Evolutionary conservation across 805 yeast genomes (phyloP).

Genomic region (Komagataella pseudopastoris): DNA sequence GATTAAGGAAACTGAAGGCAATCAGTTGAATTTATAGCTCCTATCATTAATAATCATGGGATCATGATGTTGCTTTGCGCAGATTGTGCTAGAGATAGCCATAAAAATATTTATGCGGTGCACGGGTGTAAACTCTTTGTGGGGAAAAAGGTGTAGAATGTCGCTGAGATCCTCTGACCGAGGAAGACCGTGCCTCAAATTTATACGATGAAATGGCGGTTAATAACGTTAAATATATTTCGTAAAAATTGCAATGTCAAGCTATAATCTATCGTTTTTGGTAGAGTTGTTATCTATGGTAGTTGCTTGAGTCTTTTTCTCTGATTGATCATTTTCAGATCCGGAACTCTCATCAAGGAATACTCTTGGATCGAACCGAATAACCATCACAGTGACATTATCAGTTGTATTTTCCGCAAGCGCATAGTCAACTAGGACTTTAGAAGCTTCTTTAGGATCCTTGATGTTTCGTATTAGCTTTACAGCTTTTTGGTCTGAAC

Average conservation of each 20-base stretch:
- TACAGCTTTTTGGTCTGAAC: conserved; percentile 75
- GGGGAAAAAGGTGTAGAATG: not conserved
- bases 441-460: conserved; percentile 57
- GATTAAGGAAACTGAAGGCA: not conserved
- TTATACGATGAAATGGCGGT: not conserved
- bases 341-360: conserved; percentile 10
- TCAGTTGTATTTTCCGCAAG: conserved; percentile 73
- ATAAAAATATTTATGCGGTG: not conserved
- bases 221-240: not conserved
- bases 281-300: not conserved
- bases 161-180: not conserved
- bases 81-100: not conserved
- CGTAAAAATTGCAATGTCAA: not conserved
- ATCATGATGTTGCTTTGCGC: not conserved
- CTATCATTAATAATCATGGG: not conserved
- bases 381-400: conserved; percentile 88
- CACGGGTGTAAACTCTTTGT: not conserved
- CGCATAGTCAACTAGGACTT: conserved; percentile 57
- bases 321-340: conserved; percentile 6
- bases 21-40: not conserved
- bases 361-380: conserved; percentile 34
- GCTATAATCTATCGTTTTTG: not conserved
- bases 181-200: too few relatives aligned
- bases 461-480: conserved; percentile 40
- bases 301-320: not conserved